phyloP scores from a whole-genome alignment of 768 basidiomycete species.

The Albatrellus ellisii region DNA sequence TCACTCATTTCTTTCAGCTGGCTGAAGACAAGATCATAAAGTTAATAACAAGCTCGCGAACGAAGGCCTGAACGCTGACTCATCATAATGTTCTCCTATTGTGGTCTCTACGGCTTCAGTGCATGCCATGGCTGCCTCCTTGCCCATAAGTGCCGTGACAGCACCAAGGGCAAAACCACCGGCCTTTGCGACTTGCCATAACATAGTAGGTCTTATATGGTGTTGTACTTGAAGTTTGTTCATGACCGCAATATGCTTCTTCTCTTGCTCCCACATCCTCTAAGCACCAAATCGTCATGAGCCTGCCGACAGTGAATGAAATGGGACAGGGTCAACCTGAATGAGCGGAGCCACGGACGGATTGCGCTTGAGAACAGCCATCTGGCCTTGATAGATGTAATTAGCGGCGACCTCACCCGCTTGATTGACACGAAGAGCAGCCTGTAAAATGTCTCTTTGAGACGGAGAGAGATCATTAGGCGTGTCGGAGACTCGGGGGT shows the following conservation, averaged over 20 bases:
- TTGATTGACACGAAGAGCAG: constrained; percentile 82
- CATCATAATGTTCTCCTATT: constrained; percentile 97
- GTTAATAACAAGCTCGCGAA: not conserved
- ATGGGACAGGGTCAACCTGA: constrained; percentile 32
- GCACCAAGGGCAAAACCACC: constrained; percentile 83
- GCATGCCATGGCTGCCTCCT: constrained; percentile 95
- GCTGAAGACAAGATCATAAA: constrained; percentile 26
- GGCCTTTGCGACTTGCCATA: constrained; percentile 76
- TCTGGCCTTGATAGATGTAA: constrained; percentile 88
- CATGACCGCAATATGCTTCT: constrained; percentile 81
- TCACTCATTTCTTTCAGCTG: constrained; percentile 68
- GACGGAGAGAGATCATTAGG: constrained; percentile 35
- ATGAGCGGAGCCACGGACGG: constrained; percentile 47
- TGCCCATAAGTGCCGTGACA: constrained; percentile 76
- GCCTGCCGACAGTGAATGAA: not conserved
- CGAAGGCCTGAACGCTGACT: constrained; percentile 44
- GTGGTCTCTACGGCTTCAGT: constrained; percentile 97
- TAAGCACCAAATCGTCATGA: constrained; percentile 18
- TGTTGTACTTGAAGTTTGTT: constrained; percentile 79
- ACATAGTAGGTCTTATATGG: constrained; percentile 65
- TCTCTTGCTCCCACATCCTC: constrained; percentile 98
- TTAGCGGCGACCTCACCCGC: constrained; percentile 95
- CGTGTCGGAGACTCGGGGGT: constrained; percentile 37
- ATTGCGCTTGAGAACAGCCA: constrained; percentile 56
- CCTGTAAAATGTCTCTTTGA: constrained; percentile 41